Base-by-base conservation (phyloP, 495 filamentous ascomycete species). In the Talaromyces liani region DNA sequence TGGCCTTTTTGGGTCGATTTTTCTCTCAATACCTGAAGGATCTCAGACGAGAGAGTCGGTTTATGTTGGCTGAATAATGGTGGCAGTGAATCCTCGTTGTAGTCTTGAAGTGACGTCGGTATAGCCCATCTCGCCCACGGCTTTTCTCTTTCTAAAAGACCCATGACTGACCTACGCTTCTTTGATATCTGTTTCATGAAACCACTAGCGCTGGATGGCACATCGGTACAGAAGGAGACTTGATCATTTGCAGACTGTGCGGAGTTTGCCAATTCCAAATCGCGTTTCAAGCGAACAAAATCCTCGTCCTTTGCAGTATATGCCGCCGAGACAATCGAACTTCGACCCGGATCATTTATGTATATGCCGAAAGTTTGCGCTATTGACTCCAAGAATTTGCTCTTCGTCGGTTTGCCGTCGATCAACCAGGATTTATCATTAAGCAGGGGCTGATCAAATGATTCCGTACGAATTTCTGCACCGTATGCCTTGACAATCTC, bases 61-160 rank as follows among this genome's bases (percentile, higher is more conserved):
- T 74, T 68, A 33, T 79, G 74, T 16, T 67, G 68, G 18, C 74
- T 66, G 20, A 78, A 78, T 34, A 76, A 68, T 0, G 68, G 69
- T 7, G 67, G 66, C 9, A 65, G 47, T 3, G 65, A 39, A 5
- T 20, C 22, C 36, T 63, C 67, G 27, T 65, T 45, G 51, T 58
- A 63, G 1, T 59, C 39, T 6, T 65, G 31, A 47, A 72, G 67
- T 18, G 65, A 58, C 4, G 72, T 65, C 8, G 73, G 68, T 65
- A 73, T 68, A 29, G 69, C 69, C 78, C 77, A 80, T 53, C 78
- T 70, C 63, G 77, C 75, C 78, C 78, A 80, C 34, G 64, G 33
- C 45, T 72, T 74, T 56, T 70, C 64, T n/a, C 66, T 65, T 54
- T 78, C 70, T 58, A 71, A 67, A 72, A 73, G 45, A 4, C 41